A percentile compares a stretch with the other conserved stretches of the same genome.
These are phyloP conservation scores for Crithidia sp. DNA, from an alignment of 208 protist species.

Conservation along the genomic window DNA sequence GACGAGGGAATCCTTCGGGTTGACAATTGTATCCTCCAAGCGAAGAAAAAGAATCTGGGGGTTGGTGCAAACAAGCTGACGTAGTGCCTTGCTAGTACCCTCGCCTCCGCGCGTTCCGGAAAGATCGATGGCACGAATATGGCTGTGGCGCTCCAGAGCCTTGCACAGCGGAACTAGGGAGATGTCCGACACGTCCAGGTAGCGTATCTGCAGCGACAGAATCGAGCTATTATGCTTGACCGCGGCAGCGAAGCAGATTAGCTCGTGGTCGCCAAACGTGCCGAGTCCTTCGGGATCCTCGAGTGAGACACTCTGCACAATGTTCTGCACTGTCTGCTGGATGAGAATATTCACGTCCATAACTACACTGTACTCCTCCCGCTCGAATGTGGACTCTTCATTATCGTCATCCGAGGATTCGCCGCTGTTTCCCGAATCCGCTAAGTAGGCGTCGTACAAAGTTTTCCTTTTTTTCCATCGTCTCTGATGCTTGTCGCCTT, in stretches of 20 bases:
- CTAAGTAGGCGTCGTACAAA: constrained; percentile 77
- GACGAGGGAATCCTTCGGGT: constrained; percentile 46
- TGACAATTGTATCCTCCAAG: constrained; percentile 68
- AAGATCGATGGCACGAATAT: constrained; percentile 71
- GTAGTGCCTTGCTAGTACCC: constrained; percentile 64
- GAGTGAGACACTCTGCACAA: constrained; percentile 77
- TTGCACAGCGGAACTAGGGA: constrained; percentile 78
- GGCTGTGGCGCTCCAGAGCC: constrained; percentile 60
- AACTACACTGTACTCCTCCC: constrained; percentile 59
- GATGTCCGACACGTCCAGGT: constrained; percentile 77
- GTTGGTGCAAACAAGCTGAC: constrained; percentile 75
- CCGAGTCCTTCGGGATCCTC: constrained; percentile 61
- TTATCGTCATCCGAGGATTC: constrained; percentile 26
- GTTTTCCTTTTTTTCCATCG: constrained; percentile 32
- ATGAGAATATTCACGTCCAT: constrained; percentile 88
- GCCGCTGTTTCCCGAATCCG: constrained; percentile 72
- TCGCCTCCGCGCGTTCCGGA: constrained; percentile 70
- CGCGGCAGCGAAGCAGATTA: constrained; percentile 79
- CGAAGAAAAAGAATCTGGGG: constrained; percentile 77
- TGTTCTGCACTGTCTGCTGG: constrained; percentile 78
- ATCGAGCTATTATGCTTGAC: constrained; percentile 85
- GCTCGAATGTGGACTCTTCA: constrained; percentile 41
- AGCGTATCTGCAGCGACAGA: constrained; percentile 80
- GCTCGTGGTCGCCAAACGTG: constrained; percentile 71
- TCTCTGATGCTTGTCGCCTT: constrained; percentile 11